Evolutionary conservation across 2,329 filamentous ascomycete species (phyloP).

Genomic region (Dryadomyces sulphureus): DNA sequence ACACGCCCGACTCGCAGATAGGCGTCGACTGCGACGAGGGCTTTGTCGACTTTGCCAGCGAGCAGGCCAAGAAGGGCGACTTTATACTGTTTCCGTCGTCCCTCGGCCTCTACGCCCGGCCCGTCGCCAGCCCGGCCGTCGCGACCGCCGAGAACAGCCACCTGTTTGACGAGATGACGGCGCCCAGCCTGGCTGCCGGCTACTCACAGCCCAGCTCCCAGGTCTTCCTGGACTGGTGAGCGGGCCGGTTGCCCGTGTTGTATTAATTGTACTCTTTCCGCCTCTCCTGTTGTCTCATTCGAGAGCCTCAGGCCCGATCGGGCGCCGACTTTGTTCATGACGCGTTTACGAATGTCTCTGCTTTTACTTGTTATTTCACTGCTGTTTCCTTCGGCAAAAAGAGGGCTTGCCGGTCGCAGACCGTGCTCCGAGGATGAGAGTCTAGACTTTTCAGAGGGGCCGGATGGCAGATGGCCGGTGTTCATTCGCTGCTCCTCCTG

Average conservation of each 20-base stretch:
- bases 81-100: slow-evolving; percentile 46
- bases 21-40: slow-evolving; percentile 54
- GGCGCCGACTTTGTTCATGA: slow-evolving; percentile 2
- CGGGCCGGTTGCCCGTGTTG: neutral
- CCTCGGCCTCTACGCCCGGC: too few species aligned
- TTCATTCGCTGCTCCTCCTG: slow-evolving; percentile 1
- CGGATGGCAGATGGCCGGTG: too few species aligned
- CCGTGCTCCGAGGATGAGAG: too few species aligned
- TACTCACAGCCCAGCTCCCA: slow-evolving; percentile 38
- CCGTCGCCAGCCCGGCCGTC: too few species aligned
- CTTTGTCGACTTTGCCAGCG: slow-evolving; percentile 37
- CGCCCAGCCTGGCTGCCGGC: slow-evolving; percentile 30
- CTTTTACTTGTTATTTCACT: too few species aligned
- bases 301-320: too few species aligned
- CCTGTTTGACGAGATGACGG: slow-evolving; percentile 35
- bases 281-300: neutral
- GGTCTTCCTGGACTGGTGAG: slow-evolving; percentile 18
- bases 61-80: slow-evolving; percentile 33
- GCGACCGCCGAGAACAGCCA: slow-evolving; percentile 18
- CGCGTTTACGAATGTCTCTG: neutral
- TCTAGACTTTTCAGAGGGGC: too few species aligned
- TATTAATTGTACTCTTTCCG: too few species aligned
- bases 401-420: too few species aligned
- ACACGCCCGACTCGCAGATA: slow-evolving; percentile 48
- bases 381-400: neutral